Evolutionary conservation across 306 rosid genomes (phyloP), one percentile per base, ranked within the genome.

Genomic region (Arachis hypogaea): DNA sequence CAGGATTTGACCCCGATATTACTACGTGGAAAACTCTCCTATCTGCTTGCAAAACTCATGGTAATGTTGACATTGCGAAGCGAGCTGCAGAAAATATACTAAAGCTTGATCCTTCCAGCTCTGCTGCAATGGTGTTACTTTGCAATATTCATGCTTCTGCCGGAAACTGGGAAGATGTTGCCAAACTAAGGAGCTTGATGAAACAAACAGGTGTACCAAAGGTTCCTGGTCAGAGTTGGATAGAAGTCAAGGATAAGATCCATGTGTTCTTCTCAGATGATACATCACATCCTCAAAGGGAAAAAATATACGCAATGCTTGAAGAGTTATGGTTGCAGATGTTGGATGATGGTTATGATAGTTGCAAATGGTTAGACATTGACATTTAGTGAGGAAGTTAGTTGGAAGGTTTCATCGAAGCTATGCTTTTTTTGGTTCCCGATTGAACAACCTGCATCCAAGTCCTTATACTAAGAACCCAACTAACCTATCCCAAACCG

Each of bases 21-120:
- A 83, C 91, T 51, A 82, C 81, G 4, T 89, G 96, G 96, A 89
- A 87, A 80, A 87, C 88, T 81, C 82, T 92, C 36, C 83, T 89
- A 11, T 87, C 90, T 46, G 83, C 97, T 50, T 87, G 96, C 72
- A 92, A 71, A 84, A 85, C 82, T 75, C 85, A 61, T 69, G 88
- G 89, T 62, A 87, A 92, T 60, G 56, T 83, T 68, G 93, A 87
- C 73, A 64, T 89, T 33, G 97, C 87, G 70, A 86, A 83, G 76
- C 43, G 80, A 36, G 91, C 91, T 43, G 97, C 93, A 63, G 88
- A 87, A 77, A 89, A 86, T 55, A 74, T 92, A 67, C 68, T 89
- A 16, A 82, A 83, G 74, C 69, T 78, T 2, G 96, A 92, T 80
- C 91, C 90, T 54, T 84, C 76, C 5, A 89, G 89, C 77, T 86